Evolutionary conservation across 768 basidiomycete species (phyloP).

Genomic region (Lentinula aciculospora): DNA sequence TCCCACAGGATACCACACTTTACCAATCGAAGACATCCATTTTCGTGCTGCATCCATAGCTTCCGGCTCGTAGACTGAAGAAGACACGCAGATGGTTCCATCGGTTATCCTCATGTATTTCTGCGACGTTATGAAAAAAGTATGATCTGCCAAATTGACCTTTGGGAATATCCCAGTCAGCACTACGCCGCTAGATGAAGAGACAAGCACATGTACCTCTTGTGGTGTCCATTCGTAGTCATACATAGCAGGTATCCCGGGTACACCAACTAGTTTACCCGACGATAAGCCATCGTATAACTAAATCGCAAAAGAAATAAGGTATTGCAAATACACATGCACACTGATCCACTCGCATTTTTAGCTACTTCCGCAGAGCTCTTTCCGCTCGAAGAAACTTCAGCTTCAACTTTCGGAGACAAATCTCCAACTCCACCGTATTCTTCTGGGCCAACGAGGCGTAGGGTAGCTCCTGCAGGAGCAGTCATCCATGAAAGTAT

Average conservation of each 20-base stretch:
- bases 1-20: background rate
- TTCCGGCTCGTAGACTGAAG: background rate
- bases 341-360: background rate
- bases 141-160: background rate
- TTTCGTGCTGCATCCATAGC: background rate
- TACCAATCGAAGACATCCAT: slow-evolving; percentile 1
- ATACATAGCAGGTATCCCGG: slow-evolving; percentile 3
- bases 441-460: background rate
- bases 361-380: background rate
- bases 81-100: slow-evolving; percentile 2
- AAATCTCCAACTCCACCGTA: background rate
- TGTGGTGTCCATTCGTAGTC: slow-evolving; percentile 6
- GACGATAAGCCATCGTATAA: background rate
- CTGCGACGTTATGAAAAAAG: background rate
- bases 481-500: slow-evolving; percentile 6
- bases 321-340: background rate
- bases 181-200: background rate
- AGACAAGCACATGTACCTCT: background rate
- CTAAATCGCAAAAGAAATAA: background rate
- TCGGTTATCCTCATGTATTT: slow-evolving; percentile 3
- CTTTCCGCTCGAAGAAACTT: background rate
- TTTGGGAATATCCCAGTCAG: background rate
- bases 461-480: background rate
- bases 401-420: background rate
- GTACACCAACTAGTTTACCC: background rate